A percentile compares a stretch with the other conserved stretches of the same genome.
phyloP scores from a whole-genome alignment of 352 stramenopile genomes.

The Phytophthora boehmeriae region DNA sequence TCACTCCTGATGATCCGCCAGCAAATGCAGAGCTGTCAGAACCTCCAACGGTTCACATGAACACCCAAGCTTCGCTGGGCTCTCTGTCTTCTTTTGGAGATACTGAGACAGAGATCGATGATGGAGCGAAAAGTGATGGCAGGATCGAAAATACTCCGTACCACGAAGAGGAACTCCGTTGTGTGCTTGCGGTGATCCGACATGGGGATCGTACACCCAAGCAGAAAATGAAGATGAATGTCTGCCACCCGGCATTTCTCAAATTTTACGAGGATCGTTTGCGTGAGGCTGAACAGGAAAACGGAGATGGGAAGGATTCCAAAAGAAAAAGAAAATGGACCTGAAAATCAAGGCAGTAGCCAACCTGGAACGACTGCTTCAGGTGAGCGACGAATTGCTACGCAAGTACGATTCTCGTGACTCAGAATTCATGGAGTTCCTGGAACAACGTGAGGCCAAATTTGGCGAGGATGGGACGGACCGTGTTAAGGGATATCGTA shows the following conservation, averaged over 20 bases:
- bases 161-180: slow-evolving; percentile 97
- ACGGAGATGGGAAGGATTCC: slow-evolving; percentile 26
- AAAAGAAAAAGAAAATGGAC: slow-evolving; percentile 77
- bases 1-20: slow-evolving; percentile 47
- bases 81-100: slow-evolving; percentile 9
- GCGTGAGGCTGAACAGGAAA: slow-evolving; percentile 33
- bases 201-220: slow-evolving; percentile 99
- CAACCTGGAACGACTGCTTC: slow-evolving; percentile 79
- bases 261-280: slow-evolving; percentile 76
- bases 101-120: slow-evolving; percentile 19
- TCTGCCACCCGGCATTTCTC: slow-evolving; percentile 91
- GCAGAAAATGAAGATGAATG: slow-evolving; percentile 99
- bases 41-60: slow-evolving; percentile 42
- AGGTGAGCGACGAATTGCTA: slow-evolving; percentile 79
- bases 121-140: slow-evolving; percentile 30
- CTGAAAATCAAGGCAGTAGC: slow-evolving; percentile 89
- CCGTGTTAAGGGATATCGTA: slow-evolving; percentile 83
- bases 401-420: slow-evolving; percentile 68
- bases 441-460: slow-evolving; percentile 61
- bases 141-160: slow-evolving; percentile 29
- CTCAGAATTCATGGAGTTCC: slow-evolving; percentile 62
- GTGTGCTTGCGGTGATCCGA: slow-evolving; percentile 98
- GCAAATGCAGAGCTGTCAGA: slow-evolving; percentile 66
- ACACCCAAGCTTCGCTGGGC: slow-evolving; percentile 29
- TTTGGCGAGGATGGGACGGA: slow-evolving; percentile 75